Conservation (phyloP, 192 early-diverging fungal genomes). For the Backusella liffmaniae region DNA sequence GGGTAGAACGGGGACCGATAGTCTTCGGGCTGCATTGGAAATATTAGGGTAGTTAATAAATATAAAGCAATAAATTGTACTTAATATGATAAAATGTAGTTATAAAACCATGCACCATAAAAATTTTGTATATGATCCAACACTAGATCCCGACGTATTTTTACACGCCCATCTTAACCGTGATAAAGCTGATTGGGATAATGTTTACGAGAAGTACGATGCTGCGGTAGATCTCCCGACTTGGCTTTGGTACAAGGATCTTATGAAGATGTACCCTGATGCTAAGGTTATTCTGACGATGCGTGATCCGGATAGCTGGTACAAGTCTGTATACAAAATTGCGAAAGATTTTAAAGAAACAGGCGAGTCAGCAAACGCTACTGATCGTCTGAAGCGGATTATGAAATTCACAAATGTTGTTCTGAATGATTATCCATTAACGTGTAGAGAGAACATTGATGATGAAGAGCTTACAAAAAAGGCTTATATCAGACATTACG, state of each 20-base stretch:
- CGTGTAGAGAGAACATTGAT: neutral
- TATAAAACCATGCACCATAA: conserved; percentile 17
- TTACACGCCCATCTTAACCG: neutral
- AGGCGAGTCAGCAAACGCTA: neutral
- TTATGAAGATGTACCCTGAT: conserved; percentile 19
- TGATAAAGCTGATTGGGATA: conserved; percentile 18
- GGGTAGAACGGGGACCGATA: conserved; percentile 24
- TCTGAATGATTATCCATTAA: neutral
- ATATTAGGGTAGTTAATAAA: conserved; percentile 14
- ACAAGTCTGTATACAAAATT: neutral
- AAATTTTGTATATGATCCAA: conserved; percentile 7
- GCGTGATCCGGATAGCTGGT: conserved; percentile 20
- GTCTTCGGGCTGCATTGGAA: conserved; percentile 23
- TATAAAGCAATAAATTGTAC: neutral
- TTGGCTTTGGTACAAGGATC: conserved; percentile 16
- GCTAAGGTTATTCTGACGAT: conserved; percentile 23
- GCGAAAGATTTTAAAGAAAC: neutral
- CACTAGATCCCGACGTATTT: neutral
- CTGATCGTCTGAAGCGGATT: neutral
- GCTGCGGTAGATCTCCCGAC: conserved; percentile 22
- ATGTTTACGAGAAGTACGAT: conserved; percentile 11
- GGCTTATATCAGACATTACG: neutral
- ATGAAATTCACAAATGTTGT: neutral
- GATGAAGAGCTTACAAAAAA: neutral
- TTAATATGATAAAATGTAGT: neutral